phyloP scores from a whole-genome alignment of 2,329 filamentous ascomycete species.

The Cercospora berteroae region DNA sequence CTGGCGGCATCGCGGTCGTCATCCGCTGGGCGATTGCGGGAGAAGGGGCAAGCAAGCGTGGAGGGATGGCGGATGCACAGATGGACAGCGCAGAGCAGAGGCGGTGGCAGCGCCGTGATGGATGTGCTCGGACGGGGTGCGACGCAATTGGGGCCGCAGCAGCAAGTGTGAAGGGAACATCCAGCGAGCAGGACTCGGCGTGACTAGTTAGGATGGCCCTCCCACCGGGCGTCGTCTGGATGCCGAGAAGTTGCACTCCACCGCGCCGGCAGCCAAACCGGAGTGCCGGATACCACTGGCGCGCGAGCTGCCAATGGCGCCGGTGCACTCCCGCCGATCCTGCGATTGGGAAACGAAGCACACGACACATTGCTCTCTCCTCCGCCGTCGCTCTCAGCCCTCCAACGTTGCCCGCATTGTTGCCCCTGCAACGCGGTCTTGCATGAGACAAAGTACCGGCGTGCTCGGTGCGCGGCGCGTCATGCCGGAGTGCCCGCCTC shows the following conservation, averaged over 20 bases:
- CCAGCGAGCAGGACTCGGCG: neutral
- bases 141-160: conserved; percentile 7
- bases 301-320: neutral
- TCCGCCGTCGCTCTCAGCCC: neutral
- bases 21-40: neutral
- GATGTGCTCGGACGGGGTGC: neutral
- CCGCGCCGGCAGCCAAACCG: neutral
- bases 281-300: neutral
- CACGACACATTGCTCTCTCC: neutral
- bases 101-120: neutral
- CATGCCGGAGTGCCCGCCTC: neutral
- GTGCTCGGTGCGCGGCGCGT: neutral
- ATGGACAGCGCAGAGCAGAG: neutral
- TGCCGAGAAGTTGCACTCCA: neutral
- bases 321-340: neutral
- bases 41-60: neutral
- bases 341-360: neutral
- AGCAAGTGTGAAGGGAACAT: neutral
- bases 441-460: neutral
- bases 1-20: conserved; percentile 13
- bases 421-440: neutral
- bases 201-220: neutral
- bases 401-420: neutral
- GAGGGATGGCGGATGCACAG: neutral
- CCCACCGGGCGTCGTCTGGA: neutral